Percentiles rank a stretch among this genome's conserved stretches.
Evolutionary conservation across 2,329 filamentous ascomycete species (phyloP).

Genomic region (Helicocarpus griseus): DNA sequence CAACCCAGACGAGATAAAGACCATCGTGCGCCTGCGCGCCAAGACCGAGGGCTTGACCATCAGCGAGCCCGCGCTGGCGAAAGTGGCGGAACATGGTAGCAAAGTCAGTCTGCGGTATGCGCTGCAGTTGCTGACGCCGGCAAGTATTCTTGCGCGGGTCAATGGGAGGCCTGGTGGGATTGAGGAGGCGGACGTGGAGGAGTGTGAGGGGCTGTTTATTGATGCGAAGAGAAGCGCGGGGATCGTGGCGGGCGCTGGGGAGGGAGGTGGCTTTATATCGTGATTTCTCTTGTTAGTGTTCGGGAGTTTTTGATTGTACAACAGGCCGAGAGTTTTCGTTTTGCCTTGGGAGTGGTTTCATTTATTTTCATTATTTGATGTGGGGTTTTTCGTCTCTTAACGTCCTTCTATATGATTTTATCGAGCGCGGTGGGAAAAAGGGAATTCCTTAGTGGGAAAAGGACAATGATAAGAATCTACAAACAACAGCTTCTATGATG

Average conservation of each 20-base stretch:
- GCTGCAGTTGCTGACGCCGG: constrained; percentile 79
- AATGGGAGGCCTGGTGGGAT: constrained; percentile 64
- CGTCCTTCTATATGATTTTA: background rate
- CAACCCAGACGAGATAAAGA: constrained; percentile 77
- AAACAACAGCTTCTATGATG: background rate
- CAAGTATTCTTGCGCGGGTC: constrained; percentile 82
- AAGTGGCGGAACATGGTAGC: constrained; percentile 76
- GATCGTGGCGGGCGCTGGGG: constrained; percentile 55
- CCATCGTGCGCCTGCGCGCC: constrained; percentile 77
- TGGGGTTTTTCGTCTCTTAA: too few species aligned
- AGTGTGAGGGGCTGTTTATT: constrained; percentile 76
- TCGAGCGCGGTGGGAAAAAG: background rate
- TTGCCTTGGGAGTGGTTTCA: background rate
- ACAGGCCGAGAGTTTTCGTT: background rate
- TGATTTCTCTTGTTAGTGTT: constrained; percentile 27
- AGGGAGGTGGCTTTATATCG: constrained; percentile 55
- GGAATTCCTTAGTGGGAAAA: background rate
- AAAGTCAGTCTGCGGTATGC: constrained; percentile 88
- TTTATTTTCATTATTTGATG: background rate
- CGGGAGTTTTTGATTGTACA: background rate
- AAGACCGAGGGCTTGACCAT: constrained; percentile 72
- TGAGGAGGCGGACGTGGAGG: constrained; percentile 64
- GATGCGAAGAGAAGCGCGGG: constrained; percentile 69
- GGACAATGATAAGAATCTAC: background rate
- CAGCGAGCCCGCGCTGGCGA: constrained; percentile 73